phyloP scores from a whole-genome alignment of 495 filamentous ascomycete species.

The Paragyromitra xinjiangensis region DNA sequence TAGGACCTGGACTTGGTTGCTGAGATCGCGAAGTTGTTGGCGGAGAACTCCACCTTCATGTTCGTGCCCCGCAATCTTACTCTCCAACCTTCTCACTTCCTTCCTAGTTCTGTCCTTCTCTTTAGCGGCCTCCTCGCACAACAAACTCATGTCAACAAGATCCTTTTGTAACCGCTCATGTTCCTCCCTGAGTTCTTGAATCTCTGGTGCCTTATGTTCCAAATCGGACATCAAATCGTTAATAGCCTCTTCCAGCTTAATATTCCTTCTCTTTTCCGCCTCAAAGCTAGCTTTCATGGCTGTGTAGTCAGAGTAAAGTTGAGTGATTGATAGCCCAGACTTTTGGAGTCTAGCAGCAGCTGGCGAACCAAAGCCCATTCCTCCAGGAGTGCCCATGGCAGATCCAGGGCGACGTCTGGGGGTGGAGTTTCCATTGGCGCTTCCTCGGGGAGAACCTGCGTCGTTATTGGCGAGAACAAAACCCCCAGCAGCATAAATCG shows the following conservation, averaged over 20 bases:
- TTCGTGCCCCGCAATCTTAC: slow-evolving; percentile 71
- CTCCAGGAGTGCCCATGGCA: slow-evolving; percentile 62
- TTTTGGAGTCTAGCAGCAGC: slow-evolving; percentile 65
- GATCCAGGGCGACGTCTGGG: slow-evolving; percentile 61
- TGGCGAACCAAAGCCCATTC: slow-evolving; percentile 65
- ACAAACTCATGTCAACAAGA: slow-evolving; percentile 79
- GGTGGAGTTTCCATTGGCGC: slow-evolving; percentile 65
- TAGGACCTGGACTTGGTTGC: slow-evolving; percentile 86
- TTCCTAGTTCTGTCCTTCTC: slow-evolving; percentile 69
- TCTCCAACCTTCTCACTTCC: slow-evolving; percentile 75
- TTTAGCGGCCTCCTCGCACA: slow-evolving; percentile 68
- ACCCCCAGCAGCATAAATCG: slow-evolving; percentile 50
- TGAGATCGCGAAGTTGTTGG: slow-evolving; percentile 88
- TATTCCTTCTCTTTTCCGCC: slow-evolving; percentile 73
- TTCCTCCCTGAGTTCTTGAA: slow-evolving; percentile 73
- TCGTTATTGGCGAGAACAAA: slow-evolving; percentile 53
- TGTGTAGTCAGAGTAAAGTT: slow-evolving; percentile 73
- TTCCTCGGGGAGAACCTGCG: slow-evolving; percentile 65
- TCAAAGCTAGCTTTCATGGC: slow-evolving; percentile 68
- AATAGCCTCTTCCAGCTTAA: slow-evolving; percentile 74
- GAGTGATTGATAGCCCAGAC: slow-evolving; percentile 70
- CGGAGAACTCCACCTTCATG: slow-evolving; percentile 81
- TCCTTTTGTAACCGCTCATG: slow-evolving; percentile 74
- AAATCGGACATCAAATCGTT: slow-evolving; percentile 79
- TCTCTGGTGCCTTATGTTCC: slow-evolving; percentile 73